A percentile compares a stretch with the other conserved stretches of the same genome.
Conservation (phyloP, 371 early-diverging fungal species). For the Haplosporangium sp. region DNA sequence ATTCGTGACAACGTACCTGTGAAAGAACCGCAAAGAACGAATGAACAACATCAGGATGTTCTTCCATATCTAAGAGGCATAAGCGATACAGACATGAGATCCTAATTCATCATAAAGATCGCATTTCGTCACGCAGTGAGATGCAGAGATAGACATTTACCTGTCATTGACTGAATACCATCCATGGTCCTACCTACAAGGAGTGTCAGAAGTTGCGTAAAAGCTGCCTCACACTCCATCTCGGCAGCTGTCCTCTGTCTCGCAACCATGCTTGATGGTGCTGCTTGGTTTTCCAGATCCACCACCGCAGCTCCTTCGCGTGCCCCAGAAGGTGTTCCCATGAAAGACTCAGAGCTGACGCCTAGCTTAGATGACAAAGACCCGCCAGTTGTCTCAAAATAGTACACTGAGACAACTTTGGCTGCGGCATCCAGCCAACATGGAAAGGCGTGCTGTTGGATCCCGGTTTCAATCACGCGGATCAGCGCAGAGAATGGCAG, state of each 20-base stretch:
- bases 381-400: constrained; percentile 58
- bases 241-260: constrained; percentile 22
- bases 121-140: background rate
- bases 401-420: constrained; percentile 67
- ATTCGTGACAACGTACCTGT: constrained; percentile 52
- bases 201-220: constrained; percentile 57
- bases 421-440: constrained; percentile 70
- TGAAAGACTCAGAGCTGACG: background rate
- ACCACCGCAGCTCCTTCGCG: constrained; percentile 3
- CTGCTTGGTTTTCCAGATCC: constrained; percentile 18
- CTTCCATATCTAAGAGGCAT: constrained; percentile 60
- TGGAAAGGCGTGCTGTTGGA: constrained; percentile 57
- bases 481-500: constrained; percentile 58
- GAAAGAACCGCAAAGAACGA: constrained; percentile 67
- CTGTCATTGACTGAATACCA: constrained; percentile 61
- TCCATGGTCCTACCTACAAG: constrained; percentile 63
- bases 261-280: background rate
- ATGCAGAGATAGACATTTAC: constrained; percentile 43
- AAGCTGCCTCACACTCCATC: constrained; percentile 39
- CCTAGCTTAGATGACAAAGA: constrained; percentile 33
- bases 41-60: constrained; percentile 55
- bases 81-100: too few relatives aligned
- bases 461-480: constrained; percentile 57
- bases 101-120: background rate
- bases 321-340: background rate